A percentile compares a stretch with the other conserved stretches of the same genome.
Conservation (phyloP, 2,329 filamentous ascomycete genomes). For the Colletotrichum acutatum region DNA sequence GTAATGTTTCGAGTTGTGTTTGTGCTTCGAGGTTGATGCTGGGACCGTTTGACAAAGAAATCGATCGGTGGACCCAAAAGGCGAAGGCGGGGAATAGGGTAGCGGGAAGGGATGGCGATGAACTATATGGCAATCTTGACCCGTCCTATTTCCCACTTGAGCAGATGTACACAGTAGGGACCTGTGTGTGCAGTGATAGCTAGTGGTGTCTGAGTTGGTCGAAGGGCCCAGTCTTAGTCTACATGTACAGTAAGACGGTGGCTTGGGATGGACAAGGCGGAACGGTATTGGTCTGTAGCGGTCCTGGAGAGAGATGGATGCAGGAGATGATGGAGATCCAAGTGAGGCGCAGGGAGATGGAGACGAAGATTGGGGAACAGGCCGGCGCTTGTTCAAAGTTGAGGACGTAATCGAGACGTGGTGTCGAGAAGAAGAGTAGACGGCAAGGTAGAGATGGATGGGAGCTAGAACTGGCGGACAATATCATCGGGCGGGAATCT, state of each 20-base stretch:
- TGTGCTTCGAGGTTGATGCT: conserved; percentile 26
- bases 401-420: neutral
- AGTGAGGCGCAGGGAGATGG: conserved; percentile 19
- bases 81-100: conserved; percentile 12
- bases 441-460: neutral
- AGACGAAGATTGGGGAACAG: neutral
- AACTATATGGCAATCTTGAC: conserved; percentile 28
- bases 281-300: conserved; percentile 2
- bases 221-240: conserved; percentile 24
- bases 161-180: conserved; percentile 6
- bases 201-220: neutral
- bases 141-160: conserved; percentile 14
- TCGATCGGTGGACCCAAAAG: conserved; percentile 20
- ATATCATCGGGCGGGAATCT: conserved; percentile 29
- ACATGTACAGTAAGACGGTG: conserved; percentile 26
- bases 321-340: conserved; percentile 1
- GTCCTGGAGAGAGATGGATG: neutral
- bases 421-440: neutral
- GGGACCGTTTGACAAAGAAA: conserved; percentile 24
- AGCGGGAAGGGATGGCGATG: conserved; percentile 29
- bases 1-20: conserved; percentile 16
- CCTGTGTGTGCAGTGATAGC: too few species aligned
- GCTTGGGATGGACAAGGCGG: conserved; percentile 22
- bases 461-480: neutral
- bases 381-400: neutral